phyloP scores from a whole-genome alignment of 257 asterid species.

The Marsdenia floribunda region DNA sequence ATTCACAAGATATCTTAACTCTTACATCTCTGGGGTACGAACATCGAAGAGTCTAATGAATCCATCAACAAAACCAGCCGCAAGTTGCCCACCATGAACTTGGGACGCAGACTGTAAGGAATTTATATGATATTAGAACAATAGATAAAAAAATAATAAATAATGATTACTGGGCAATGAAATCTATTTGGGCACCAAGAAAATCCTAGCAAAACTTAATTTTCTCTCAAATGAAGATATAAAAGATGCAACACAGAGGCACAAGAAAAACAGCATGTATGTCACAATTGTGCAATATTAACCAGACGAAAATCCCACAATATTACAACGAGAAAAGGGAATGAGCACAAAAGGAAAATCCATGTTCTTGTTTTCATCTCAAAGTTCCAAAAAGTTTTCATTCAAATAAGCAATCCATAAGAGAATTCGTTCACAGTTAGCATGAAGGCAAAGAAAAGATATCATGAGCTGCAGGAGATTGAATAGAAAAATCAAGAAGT shows the following conservation, averaged over 20 bases:
- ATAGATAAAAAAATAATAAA: neutral
- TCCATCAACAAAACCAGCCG: slow-evolving; percentile 91
- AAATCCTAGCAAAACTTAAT: neutral
- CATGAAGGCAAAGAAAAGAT: neutral
- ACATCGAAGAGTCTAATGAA: slow-evolving; percentile 67
- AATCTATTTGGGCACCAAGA: neutral
- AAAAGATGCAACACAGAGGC: neutral
- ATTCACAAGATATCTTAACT: neutral
- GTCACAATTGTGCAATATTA: neutral
- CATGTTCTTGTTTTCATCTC: neutral
- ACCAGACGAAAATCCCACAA: neutral
- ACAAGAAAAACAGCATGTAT: neutral
- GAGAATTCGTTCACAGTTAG: neutral
- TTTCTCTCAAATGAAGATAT: neutral
- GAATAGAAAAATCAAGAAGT: neutral
- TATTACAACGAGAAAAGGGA: neutral
- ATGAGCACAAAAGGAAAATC: neutral
- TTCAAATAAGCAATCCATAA: neutral
- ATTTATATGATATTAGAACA: slow-evolving; percentile 8
- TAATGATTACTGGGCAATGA: neutral
- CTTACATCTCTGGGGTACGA: slow-evolving; percentile 86
- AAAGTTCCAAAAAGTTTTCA: neutral
- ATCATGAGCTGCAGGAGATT: neutral
- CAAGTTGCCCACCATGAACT: slow-evolving; percentile 87
- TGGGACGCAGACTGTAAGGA: slow-evolving; percentile 74